Evolutionary conservation across 805 yeast species (phyloP).

Genomic region (Cyberlindnera saturnus): DNA sequence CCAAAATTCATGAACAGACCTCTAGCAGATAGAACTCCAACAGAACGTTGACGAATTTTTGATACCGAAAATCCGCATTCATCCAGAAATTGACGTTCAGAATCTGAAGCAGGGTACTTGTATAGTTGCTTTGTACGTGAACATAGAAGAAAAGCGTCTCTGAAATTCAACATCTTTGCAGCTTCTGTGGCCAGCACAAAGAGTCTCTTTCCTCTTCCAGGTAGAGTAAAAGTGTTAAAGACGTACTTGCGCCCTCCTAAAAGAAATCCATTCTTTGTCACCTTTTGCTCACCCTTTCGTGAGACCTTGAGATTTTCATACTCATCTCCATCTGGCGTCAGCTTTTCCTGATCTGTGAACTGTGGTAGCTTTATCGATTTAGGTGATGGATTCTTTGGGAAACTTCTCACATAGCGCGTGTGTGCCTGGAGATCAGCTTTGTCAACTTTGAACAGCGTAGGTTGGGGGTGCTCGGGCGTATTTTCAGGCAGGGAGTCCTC

Average conservation of each 20-base stretch:
- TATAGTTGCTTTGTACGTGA: conserved; percentile 31
- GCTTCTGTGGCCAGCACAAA: conserved; percentile 36
- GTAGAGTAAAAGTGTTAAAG: conserved; percentile 34
- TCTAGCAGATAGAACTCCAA: conserved; percentile 30
- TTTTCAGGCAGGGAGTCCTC: conserved; percentile 18
- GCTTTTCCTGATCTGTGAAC: conserved; percentile 10
- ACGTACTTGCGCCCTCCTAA: conserved; percentile 33
- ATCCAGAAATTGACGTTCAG: conserved; percentile 33
- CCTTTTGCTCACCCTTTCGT: conserved; percentile 39
- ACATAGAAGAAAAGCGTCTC: conserved; percentile 51
- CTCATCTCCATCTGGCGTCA: conserved; percentile 26
- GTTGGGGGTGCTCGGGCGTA: conserved; percentile 19
- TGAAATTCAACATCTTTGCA: conserved; percentile 35
- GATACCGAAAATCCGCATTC: conserved; percentile 21
- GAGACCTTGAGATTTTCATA: conserved; percentile 28
- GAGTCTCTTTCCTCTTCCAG: conserved; percentile 30
- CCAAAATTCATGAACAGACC: conserved; percentile 45
- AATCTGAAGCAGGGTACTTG: conserved; percentile 30
- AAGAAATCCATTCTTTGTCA: conserved; percentile 33
- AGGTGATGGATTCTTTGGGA: conserved; percentile 10
- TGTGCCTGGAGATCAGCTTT: conserved; percentile 11
- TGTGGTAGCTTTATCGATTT: conserved; percentile 8
- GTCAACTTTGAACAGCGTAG: conserved; percentile 16
- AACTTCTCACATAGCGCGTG: conserved; percentile 4
- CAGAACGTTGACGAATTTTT: conserved; percentile 17